Evolutionary conservation across 228 moss, liverwort and hornwort genomes (phyloP).

Genomic region (Sphagnum magellanicum): DNA sequence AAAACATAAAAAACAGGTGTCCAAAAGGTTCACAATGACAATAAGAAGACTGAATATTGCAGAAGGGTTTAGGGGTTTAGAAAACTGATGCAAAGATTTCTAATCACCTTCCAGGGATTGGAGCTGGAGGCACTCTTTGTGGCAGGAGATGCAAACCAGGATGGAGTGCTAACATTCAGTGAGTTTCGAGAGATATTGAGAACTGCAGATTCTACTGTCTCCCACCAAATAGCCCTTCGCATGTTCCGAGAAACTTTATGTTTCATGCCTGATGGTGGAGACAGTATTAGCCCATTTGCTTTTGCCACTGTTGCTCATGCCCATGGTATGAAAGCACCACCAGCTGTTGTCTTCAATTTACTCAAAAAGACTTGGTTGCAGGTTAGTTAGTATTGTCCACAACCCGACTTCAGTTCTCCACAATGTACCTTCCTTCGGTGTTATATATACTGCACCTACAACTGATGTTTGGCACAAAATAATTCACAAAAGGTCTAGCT

Average conservation of each 20-base stretch:
- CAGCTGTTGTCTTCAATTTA: constrained; percentile 52
- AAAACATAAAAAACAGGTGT: no score
- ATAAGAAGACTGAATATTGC: no score
- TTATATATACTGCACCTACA: no score
- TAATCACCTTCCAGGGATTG: constrained; percentile 31
- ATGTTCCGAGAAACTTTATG: constrained; percentile 95
- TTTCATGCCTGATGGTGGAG: constrained; percentile 89
- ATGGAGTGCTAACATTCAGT: constrained; percentile 84
- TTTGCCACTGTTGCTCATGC: constrained; percentile 94
- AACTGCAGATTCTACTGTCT: constrained; percentile 70
- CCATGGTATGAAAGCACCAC: constrained; percentile 79
- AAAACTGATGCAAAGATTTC: no score
- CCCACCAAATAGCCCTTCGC: constrained; percentile 70
- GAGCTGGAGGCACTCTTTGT: constrained; percentile 82
- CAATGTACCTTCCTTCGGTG: no score
- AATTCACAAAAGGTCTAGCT: no score
- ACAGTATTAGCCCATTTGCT: constrained; percentile 86
- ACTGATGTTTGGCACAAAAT: no score
- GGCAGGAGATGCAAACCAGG: constrained; percentile 95
- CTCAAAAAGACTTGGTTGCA: constrained; percentile 88
- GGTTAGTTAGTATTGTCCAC: constrained; percentile 24
- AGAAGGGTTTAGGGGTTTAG: no score
- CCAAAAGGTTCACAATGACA: no score
- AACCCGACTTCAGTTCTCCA: no score
- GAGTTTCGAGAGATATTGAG: constrained; percentile 90